Conservation (phyloP, 2,329 filamentous ascomycete genomes). For the Colletotrichum lini region DNA sequence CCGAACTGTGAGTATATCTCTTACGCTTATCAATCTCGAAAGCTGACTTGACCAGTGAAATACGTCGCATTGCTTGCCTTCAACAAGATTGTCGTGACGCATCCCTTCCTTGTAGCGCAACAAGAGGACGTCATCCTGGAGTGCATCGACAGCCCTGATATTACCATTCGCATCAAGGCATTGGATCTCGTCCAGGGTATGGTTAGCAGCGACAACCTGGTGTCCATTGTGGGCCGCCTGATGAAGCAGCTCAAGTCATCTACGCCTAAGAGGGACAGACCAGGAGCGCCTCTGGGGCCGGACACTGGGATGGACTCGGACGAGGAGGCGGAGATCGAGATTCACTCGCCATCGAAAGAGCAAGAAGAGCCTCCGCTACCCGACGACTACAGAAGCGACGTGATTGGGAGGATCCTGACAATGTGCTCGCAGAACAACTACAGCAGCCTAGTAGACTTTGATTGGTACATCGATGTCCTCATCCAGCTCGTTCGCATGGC, state of each 20-base stretch:
- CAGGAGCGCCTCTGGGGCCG: slow-evolving; percentile 60
- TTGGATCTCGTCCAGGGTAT: slow-evolving; percentile 93
- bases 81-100: slow-evolving; percentile 92
- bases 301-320: slow-evolving; percentile 63
- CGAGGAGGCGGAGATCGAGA: slow-evolving; percentile 63
- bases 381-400: slow-evolving; percentile 86
- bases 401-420: slow-evolving; percentile 85
- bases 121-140: slow-evolving; percentile 97
- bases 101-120: slow-evolving; percentile 88
- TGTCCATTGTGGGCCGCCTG: slow-evolving; percentile 86
- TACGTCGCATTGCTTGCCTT: slow-evolving; percentile 96
- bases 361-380: slow-evolving; percentile 75
- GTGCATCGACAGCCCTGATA: slow-evolving; percentile 95
- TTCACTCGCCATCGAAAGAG: slow-evolving; percentile 52
- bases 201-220: slow-evolving; percentile 89
- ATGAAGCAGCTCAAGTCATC: slow-evolving; percentile 87
- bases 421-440: slow-evolving; percentile 96
- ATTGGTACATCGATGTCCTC: slow-evolving; percentile 96
- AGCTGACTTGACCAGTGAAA: slow-evolving; percentile 74
- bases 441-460: slow-evolving; percentile 87
- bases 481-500: slow-evolving; percentile 85
- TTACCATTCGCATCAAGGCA: slow-evolving; percentile 94
- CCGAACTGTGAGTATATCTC: slow-evolving; percentile 80
- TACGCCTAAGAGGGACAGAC: slow-evolving; percentile 64
- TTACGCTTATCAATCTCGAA: not conserved